Evolutionary conservation across 768 basidiomycete genomes (phyloP), one percentile per base, ranked within the genome.

Genomic region (Trametes maxima): DNA sequence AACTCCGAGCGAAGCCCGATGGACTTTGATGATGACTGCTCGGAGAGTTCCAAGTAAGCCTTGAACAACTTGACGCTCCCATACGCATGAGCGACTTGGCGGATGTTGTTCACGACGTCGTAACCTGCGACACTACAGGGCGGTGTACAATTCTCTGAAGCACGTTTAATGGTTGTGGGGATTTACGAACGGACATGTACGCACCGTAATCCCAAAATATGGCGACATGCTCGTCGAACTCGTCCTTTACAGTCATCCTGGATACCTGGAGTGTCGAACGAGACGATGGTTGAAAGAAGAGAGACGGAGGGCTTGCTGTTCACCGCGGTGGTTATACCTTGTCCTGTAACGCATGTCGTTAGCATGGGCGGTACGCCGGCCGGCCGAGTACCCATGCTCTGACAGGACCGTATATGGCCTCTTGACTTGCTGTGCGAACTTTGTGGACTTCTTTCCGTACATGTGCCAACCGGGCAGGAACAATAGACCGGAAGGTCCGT

Each of bases 21-120:
- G 19, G 78, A 77, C 63, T 78, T 76, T 36, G 73, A 51, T 60
- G 77, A 64, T 1, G 74, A 70, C 65, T 72, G 73, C 3, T 79
- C 75, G 13, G 82, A 76, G 17, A 82, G 62, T 61, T 84, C 81
- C 25, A 83, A 71, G 68, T 86, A 86, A 4, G 82, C 83, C 65
- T 81, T 84, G 74, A 86, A 85, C 0, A 77, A 71, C 11, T 75
- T 79, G 8, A 84, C 73, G 57, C 73, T 75, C 46, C 84, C 84
- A 65, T 78, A 84, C 3, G 73, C 56, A 57, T 79, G 78, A 2
- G 82, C 79, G n/a, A 83, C 67, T 25, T 75, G 70, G 37, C 78
- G 73, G 12, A 85, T 78, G 53, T 77, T 78, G 61, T 79, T 74
- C 3, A 78, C 78, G n/a, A 82, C 72, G 25, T 75, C 74, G 63